These are phyloP conservation scores for Acrasis kona DNA, from an alignment of 78 protist species.

Conservation along the genomic window DNA sequence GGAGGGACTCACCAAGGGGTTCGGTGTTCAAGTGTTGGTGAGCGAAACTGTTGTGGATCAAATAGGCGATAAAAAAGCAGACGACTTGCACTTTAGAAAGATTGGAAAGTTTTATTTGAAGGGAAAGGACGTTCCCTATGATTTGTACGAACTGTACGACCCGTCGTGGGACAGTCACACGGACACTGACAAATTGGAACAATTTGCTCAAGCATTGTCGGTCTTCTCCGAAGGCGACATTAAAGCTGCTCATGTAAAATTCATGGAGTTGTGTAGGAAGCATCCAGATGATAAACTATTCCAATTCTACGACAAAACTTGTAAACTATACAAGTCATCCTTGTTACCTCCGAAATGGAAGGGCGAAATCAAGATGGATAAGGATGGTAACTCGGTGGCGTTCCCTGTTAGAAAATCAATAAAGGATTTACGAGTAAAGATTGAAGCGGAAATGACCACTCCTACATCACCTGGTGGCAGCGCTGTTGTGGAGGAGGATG, in stretches of 20 bases:
- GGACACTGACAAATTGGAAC: not conserved
- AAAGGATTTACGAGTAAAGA: too few relatives aligned
- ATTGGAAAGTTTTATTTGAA: not conserved
- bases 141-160: not conserved
- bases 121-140: not conserved
- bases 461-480: too few relatives aligned
- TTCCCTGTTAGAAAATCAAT: too few relatives aligned
- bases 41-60: not conserved
- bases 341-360: not conserved
- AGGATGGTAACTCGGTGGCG: not conserved
- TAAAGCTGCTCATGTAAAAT: too few relatives aligned
- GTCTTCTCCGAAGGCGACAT: not conserved
- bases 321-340: not conserved
- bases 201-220: not conserved
- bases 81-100: not conserved
- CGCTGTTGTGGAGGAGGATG: too few relatives aligned
- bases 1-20: constrained; percentile 22
- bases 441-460: too few relatives aligned
- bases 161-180: not conserved
- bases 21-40: not conserved
- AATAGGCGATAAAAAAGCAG: not conserved
- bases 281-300: too few relatives aligned
- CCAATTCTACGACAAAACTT: not conserved
- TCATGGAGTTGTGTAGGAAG: too few relatives aligned
- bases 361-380: not conserved